These are phyloP conservation scores for Ilex aquifolium DNA, from an alignment of 257 asterid species.

Conservation along the genomic window DNA sequence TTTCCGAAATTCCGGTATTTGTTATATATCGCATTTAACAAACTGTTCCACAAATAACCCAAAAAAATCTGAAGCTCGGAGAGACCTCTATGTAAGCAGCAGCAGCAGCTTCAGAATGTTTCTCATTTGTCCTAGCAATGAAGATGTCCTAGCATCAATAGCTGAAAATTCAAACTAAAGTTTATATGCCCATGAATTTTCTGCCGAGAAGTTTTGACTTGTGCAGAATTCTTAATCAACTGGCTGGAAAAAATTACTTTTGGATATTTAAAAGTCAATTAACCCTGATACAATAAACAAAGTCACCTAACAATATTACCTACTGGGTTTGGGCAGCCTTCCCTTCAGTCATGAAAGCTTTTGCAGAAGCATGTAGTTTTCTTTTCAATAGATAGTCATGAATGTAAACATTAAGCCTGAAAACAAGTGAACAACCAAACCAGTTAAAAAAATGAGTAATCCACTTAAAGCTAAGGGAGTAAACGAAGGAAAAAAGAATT, in stretches of 20 bases:
- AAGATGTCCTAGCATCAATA: constrained; percentile 99
- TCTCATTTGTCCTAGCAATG: constrained; percentile 95
- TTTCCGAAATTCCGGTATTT: too few relatives aligned
- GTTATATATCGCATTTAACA: background rate
- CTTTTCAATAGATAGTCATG: constrained; percentile 91
- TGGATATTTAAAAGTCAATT: background rate
- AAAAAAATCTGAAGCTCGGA: constrained; percentile 1
- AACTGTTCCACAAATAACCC: background rate
- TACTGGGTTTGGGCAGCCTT: constrained; percentile 94
- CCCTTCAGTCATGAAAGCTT: constrained; percentile 98
- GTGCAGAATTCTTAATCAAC: background rate
- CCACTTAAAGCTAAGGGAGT: background rate
- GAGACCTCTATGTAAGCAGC: constrained; percentile 97
- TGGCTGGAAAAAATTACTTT: background rate
- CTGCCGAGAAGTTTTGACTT: background rate
- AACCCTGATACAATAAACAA: background rate
- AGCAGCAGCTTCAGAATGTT: constrained; percentile 99
- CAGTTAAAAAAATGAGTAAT: background rate
- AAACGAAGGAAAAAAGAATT: constrained; percentile 2
- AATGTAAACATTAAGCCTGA: constrained; percentile 99
- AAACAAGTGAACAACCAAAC: constrained; percentile 6
- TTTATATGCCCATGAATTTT: constrained; percentile 11
- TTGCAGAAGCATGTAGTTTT: constrained; percentile 84
- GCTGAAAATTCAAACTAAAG: constrained; percentile 40
- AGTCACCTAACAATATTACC: constrained; percentile 38